Evolutionary conservation across 345 rosid genomes (phyloP), one percentile per base, ranked within the genome.

Genomic region (Hirschfeldia incana): DNA sequence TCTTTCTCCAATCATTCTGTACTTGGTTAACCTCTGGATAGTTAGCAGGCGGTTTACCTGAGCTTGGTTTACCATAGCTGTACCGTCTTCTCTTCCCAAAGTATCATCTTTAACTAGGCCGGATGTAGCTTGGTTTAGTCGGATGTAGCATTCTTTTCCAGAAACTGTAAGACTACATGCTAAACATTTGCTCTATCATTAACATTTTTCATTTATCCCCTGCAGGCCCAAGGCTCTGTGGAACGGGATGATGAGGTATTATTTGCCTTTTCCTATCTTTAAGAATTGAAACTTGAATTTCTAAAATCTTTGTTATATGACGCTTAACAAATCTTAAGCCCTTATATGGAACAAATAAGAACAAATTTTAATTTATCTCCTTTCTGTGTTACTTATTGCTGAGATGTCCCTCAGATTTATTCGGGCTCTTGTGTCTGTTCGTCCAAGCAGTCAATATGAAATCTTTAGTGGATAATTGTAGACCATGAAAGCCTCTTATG

Each of bases 181-280:
- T 64, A 13, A 62, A 70, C 51, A 74, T 13, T 29, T 64, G 32
- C 59, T 58, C 30, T 68, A 28, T 32, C 33, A 2, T 44, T 77
- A 4, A 27, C 34, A 65, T 33, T 58, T 63, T 39, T 57, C 62
- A 57, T 57, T 82, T 55, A 67, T 80, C 16, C 70, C 37, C 77
- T 88, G 85, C 91, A 94, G 98, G 83, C 83, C 33, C 94, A 86
- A 67, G 92, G 89, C 74, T 83, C 97, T 46, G 81, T 89, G 83
- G 95, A 91, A 85, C 88, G 94, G 16, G 98, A 91, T 85, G 98
- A 94, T 69, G 98, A 94, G 98, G 98, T 94, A 89, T 37, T 58
- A 30, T 60, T 72, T 66, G 33, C 51, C 32, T 49, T 76, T 64
- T 69, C 15, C 57, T 60, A 11, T 60, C 39, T 26, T 8, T 53